Conservation (phyloP, 2,329 filamentous ascomycete genomes). For the Balansia obtecta region DNA sequence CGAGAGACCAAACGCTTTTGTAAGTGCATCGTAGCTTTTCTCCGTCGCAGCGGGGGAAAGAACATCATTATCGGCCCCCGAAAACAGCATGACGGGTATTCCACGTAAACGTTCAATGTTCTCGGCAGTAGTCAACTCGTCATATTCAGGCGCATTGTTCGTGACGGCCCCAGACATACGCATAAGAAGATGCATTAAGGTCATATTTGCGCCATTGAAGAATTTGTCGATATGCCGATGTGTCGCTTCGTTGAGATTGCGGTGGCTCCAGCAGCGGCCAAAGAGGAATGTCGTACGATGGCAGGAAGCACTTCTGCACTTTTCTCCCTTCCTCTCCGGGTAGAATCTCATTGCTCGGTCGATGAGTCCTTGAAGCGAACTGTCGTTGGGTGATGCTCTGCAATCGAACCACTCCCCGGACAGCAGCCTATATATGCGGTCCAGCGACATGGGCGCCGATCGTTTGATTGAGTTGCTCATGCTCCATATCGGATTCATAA, state of each 20-base stretch:
- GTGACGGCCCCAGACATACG: conserved; percentile 39
- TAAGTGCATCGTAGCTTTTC: conserved; percentile 38
- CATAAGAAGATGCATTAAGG: conserved; percentile 42
- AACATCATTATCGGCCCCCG: conserved; percentile 44
- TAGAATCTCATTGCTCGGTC: conserved; percentile 47
- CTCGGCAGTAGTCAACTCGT: conserved; percentile 32
- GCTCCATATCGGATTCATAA: conserved; percentile 50
- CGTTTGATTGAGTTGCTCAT: conserved; percentile 44
- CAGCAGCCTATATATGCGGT: conserved; percentile 33
- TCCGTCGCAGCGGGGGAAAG: conserved; percentile 41
- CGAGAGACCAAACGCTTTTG: conserved; percentile 34
- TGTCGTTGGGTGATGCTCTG: conserved; percentile 28
- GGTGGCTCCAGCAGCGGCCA: conserved; percentile 50
- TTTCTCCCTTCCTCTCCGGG: conserved; percentile 39
- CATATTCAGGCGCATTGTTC: conserved; percentile 34
- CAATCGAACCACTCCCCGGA: conserved; percentile 45
- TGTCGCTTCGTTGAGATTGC: conserved; percentile 52
- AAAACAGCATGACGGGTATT: conserved; percentile 44
- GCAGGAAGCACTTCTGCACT: conserved; percentile 49
- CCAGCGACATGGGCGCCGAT: conserved; percentile 33
- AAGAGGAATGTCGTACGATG: conserved; percentile 49
- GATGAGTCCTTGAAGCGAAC: conserved; percentile 34
- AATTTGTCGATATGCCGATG: conserved; percentile 49
- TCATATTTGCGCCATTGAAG: conserved; percentile 51
- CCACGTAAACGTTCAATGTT: conserved; percentile 39